Percentiles rank a stretch among this genome's conserved stretches.
These are phyloP conservation scores for Ophiostoma australiae DNA, from an alignment of 2,329 filamentous ascomycete species.

Conservation along the genomic window DNA sequence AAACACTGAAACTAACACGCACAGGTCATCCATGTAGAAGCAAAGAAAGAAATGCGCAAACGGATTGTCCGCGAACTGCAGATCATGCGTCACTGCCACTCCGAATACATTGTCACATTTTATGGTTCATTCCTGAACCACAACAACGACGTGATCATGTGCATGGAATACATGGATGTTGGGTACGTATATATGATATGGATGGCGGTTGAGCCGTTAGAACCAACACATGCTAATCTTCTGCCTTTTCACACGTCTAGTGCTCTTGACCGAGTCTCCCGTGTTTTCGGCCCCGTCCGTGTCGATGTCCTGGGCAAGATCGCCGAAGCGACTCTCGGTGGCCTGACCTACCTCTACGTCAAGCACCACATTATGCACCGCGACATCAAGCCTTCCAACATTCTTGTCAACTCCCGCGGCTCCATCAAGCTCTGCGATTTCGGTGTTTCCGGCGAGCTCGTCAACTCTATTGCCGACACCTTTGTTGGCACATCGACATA, in stretches of 20 bases:
- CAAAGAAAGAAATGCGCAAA: slow-evolving; percentile 94
- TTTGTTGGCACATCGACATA: slow-evolving; percentile 98
- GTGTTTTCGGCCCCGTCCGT: slow-evolving; percentile 88
- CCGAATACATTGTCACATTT: slow-evolving; percentile 93
- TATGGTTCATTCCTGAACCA: slow-evolving; percentile 97
- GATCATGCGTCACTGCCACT: slow-evolving; percentile 98
- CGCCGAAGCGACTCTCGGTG: slow-evolving; percentile 88
- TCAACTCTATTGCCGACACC: slow-evolving; percentile 96
- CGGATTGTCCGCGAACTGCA: slow-evolving; percentile 95
- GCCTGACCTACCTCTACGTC: slow-evolving; percentile 89
- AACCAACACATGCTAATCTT: slow-evolving; percentile 17
- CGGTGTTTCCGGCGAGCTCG: slow-evolving; percentile 94
- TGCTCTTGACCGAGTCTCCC: slow-evolving; percentile 87
- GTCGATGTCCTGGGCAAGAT: slow-evolving; percentile 98
- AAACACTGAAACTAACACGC: not conserved
- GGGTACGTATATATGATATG: slow-evolving; percentile 59
- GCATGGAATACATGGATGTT: slow-evolving; percentile 99
- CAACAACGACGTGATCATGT: slow-evolving; percentile 97
- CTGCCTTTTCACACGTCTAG: slow-evolving; percentile 35
- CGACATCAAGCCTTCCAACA: slow-evolving; percentile 98
- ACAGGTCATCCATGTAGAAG: slow-evolving; percentile 95
- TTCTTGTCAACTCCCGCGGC: slow-evolving; percentile 88
- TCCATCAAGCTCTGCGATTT: slow-evolving; percentile 98
- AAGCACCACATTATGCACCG: slow-evolving; percentile 98
- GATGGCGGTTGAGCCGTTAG: not conserved